These are phyloP conservation scores for Furcasterigmium furcatum DNA, from an alignment of 2,329 filamentous ascomycete species.

Conservation along the genomic window DNA sequence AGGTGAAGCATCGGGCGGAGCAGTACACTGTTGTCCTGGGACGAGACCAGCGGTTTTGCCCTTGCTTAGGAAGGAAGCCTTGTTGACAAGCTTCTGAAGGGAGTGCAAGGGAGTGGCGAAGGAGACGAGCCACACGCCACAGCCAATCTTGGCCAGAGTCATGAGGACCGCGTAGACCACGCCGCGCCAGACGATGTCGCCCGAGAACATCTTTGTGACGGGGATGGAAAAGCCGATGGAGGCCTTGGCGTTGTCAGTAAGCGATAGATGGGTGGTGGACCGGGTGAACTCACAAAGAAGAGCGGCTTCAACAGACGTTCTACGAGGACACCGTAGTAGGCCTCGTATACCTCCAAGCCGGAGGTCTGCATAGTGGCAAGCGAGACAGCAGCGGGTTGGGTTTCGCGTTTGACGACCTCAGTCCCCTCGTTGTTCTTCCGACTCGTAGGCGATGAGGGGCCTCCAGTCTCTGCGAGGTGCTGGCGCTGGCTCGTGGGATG, in stretches of 20 bases:
- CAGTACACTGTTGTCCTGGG: slow-evolving; percentile 6
- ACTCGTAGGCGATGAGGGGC: neutral
- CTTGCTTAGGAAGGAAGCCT: neutral
- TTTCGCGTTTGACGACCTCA: neutral
- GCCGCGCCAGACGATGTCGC: slow-evolving; percentile 66
- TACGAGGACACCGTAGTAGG: slow-evolving; percentile 34
- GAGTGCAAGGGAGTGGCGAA: slow-evolving; percentile 18
- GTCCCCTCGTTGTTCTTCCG: neutral
- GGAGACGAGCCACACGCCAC: slow-evolving; percentile 55
- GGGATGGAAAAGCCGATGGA: slow-evolving; percentile 77
- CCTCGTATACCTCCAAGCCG: slow-evolving; percentile 25
- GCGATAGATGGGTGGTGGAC: neutral
- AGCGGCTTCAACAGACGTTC: slow-evolving; percentile 61
- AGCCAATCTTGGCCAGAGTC: slow-evolving; percentile 57
- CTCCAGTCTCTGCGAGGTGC: neutral
- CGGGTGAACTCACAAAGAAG: slow-evolving; percentile 66
- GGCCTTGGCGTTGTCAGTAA: slow-evolving; percentile 26
- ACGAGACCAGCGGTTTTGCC: slow-evolving; percentile 3
- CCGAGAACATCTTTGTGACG: slow-evolving; percentile 65
- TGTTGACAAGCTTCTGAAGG: slow-evolving; percentile 3
- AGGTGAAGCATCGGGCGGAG: neutral
- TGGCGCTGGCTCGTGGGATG: slow-evolving; percentile 9
- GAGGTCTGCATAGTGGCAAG: neutral
- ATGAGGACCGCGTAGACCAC: slow-evolving; percentile 71
- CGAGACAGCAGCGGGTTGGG: too few relatives aligned